A percentile compares a stretch with the other conserved stretches of the same genome.
Evolutionary conservation across 2,329 filamentous ascomycete species (phyloP).

Genomic region (Aspergillus niger): DNA sequence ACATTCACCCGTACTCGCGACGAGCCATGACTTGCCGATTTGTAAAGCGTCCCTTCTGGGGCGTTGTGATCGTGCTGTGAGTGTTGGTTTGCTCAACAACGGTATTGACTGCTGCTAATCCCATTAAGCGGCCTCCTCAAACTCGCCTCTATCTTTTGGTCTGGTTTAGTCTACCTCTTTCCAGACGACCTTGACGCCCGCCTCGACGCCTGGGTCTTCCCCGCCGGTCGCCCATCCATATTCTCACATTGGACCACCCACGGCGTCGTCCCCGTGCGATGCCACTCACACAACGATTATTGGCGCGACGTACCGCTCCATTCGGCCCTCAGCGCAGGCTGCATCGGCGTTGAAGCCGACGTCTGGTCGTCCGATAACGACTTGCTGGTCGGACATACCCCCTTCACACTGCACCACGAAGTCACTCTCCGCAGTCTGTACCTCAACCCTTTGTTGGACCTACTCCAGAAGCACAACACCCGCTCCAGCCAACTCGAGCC

Average conservation of each 20-base stretch:
- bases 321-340: constrained; percentile 62
- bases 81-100: background rate
- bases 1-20: constrained; percentile 1
- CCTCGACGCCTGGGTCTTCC: constrained; percentile 13
- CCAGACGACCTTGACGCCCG: constrained; percentile 10
- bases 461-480: constrained; percentile 57
- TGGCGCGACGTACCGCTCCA: constrained; percentile 65
- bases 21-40: background rate
- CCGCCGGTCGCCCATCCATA: constrained; percentile 8
- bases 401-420: constrained; percentile 54
- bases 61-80: background rate
- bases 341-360: constrained; percentile 68
- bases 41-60: constrained; percentile 7
- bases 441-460: constrained; percentile 62
- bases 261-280: constrained; percentile 56
- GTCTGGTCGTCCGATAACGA: constrained; percentile 63
- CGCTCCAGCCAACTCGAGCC: constrained; percentile 27
- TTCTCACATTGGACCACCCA: constrained; percentile 23
- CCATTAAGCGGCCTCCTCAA: constrained; percentile 3
- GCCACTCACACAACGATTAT: constrained; percentile 73
- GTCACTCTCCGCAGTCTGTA: constrained; percentile 66
- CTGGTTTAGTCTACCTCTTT: constrained; percentile 4
- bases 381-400: constrained; percentile 66
- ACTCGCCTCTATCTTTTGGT: constrained; percentile 4
- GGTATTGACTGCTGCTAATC: background rate